Evolutionary conservation across 495 filamentous ascomycete genomes (phyloP).

Genomic region (Penicillium subrubescens): DNA sequence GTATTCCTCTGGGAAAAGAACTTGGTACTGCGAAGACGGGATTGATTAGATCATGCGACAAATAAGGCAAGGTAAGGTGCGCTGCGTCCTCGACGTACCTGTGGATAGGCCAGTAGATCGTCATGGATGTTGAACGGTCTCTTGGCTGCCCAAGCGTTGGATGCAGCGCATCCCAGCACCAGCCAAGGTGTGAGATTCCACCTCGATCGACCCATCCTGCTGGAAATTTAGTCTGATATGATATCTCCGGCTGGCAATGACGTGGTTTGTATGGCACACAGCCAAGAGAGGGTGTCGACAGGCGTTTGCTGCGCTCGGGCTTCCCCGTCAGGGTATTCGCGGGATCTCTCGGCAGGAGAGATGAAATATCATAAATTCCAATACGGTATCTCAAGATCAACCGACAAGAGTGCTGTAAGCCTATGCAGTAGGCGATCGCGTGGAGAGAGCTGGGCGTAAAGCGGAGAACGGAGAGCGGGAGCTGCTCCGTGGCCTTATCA

Average conservation of each 20-base stretch:
- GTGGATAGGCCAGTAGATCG: slow-evolving; percentile 88
- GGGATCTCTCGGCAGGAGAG: too few relatives aligned
- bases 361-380: too few relatives aligned
- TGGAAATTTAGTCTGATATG: not conserved
- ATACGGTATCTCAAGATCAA: not conserved
- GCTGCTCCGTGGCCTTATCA: slow-evolving; percentile 39
- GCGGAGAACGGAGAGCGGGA: slow-evolving; percentile 21
- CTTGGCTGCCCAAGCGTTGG: slow-evolving; percentile 52
- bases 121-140: slow-evolving; percentile 81
- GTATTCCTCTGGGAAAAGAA: slow-evolving; percentile 74
- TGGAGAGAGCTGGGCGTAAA: not conserved
- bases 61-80: slow-evolving; percentile 2
- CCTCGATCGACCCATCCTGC: slow-evolving; percentile 33
- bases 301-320: not conserved
- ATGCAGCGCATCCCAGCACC: slow-evolving; percentile 37
- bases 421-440: slow-evolving; percentile 5
- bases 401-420: not conserved
- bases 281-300: not conserved
- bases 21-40: slow-evolving; percentile 67
- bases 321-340: not conserved
- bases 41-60: not conserved
- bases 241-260: not conserved
- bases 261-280: not conserved
- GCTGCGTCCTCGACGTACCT: slow-evolving; percentile 55
- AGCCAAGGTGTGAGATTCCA: slow-evolving; percentile 33